These are phyloP conservation scores for Rhodotorula sp. DNA, from an alignment of 1,284 basidiomycete species.

Conservation along the genomic window DNA sequence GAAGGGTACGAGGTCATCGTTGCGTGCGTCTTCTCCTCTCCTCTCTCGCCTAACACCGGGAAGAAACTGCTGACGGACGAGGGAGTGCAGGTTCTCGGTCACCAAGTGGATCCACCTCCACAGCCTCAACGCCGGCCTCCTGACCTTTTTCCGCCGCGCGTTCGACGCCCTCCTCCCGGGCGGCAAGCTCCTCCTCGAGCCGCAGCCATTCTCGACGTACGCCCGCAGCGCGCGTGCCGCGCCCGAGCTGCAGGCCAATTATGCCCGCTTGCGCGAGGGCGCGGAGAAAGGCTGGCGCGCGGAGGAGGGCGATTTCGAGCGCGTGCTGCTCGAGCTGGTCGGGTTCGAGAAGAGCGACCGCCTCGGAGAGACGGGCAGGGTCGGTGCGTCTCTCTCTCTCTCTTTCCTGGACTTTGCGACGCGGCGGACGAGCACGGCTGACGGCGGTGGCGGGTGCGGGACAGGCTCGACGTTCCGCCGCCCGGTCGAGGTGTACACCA, in stretches of 20 bases:
- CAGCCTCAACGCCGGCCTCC: constrained; percentile 67
- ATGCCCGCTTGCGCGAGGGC: constrained; percentile 51
- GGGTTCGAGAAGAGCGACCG: constrained; percentile 63
- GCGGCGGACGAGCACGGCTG: no score
- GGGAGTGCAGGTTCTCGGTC: constrained; percentile 65
- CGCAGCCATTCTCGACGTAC: constrained; percentile 77
- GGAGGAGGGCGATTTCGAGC: constrained; percentile 58
- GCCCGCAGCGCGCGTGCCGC: constrained; percentile 62
- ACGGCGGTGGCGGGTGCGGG: constrained; percentile 46
- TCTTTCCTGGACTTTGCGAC: no score
- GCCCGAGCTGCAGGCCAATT: constrained; percentile 9
- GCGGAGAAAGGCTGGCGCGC: constrained; percentile 63
- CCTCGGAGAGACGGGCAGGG: constrained; percentile 60
- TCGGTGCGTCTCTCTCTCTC: not conserved
- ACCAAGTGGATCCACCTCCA: constrained; percentile 85
- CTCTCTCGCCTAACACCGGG: not conserved
- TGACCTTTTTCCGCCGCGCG: constrained; percentile 64
- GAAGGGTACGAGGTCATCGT: constrained; percentile 70
- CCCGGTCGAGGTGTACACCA: constrained; percentile 31
- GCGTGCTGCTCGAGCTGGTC: constrained; percentile 58
- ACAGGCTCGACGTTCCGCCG: constrained; percentile 54
- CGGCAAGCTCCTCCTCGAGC: constrained; percentile 69
- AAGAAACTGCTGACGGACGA: no score
- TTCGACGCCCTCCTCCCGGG: constrained; percentile 61
- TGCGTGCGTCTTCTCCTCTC: constrained; percentile 59